These are phyloP conservation scores for Globisporangium alternatum DNA, from an alignment of 352 stramenopile species.

Conservation along the genomic window DNA sequence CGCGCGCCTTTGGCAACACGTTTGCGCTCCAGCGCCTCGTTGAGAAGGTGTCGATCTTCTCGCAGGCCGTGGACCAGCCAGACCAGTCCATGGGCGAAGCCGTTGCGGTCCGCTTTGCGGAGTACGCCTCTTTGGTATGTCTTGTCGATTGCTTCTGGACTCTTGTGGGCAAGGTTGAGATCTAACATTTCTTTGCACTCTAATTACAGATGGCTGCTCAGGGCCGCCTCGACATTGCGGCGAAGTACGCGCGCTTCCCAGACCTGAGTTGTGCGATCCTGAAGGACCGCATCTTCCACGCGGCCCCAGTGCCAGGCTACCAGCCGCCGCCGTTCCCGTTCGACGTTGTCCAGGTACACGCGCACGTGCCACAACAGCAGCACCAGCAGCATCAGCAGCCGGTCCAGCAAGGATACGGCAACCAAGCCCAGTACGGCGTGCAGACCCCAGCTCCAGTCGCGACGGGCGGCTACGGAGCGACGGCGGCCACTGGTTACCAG, in stretches of 20 bases:
- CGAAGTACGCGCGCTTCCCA: constrained; percentile 89
- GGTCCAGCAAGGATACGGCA: constrained; percentile 21
- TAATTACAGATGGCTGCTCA: constrained; percentile 86
- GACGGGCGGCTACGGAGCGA: constrained; percentile 29
- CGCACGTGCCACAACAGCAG: constrained; percentile 52
- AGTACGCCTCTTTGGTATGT: constrained; percentile 87
- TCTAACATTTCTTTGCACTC: constrained; percentile 12
- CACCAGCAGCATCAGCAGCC: constrained; percentile 42
- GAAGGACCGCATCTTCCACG: constrained; percentile 86
- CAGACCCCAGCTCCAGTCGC: constrained; percentile 33
- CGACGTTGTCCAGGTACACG: constrained; percentile 63
- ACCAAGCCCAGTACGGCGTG: constrained; percentile 42
- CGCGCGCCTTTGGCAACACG: constrained; percentile 60
- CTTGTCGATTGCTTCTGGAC: not conserved
- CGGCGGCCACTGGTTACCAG: constrained; percentile 36
- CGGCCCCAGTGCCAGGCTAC: constrained; percentile 68
- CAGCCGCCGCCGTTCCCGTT: constrained; percentile 86
- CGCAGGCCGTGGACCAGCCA: constrained; percentile 81
- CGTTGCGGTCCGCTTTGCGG: constrained; percentile 87
- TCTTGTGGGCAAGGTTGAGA: not conserved
- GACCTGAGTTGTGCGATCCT: constrained; percentile 80
- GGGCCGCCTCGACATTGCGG: constrained; percentile 89
- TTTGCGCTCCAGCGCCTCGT: constrained; percentile 94
- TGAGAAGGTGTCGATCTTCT: constrained; percentile 96
- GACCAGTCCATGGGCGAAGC: constrained; percentile 86